phyloP scores from a whole-genome alignment of 2,329 filamentous ascomycete species.

The Setomelanomma holmii region DNA sequence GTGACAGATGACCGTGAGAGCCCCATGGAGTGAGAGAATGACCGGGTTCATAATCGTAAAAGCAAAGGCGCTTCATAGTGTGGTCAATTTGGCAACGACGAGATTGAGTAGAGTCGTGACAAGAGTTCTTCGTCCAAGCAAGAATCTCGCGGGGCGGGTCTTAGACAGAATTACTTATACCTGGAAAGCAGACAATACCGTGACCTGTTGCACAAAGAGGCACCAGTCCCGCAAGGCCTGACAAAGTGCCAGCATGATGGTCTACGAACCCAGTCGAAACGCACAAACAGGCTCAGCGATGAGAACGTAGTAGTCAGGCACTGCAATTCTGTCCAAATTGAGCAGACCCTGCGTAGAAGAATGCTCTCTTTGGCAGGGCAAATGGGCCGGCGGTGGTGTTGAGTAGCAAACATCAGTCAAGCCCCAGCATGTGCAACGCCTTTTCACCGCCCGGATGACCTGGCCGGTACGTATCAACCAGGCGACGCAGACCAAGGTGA shows the following conservation, averaged over 20 bases:
- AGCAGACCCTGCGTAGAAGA: neutral
- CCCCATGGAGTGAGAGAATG: neutral
- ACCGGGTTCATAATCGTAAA: too few relatives aligned
- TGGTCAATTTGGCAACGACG: too few relatives aligned
- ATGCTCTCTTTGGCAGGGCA: neutral
- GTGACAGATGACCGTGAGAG: too few relatives aligned
- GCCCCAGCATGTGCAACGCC: neutral
- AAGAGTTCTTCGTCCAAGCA: too few relatives aligned
- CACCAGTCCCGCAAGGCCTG: neutral
- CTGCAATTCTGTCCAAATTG: neutral
- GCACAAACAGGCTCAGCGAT: slow-evolving; percentile 1
- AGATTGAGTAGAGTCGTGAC: too few relatives aligned
- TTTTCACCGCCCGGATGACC: neutral
- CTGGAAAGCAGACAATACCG: neutral
- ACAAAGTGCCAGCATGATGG: neutral
- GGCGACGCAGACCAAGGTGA: neutral
- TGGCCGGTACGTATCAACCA: neutral
- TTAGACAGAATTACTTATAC: neutral
- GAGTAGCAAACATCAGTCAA: neutral
- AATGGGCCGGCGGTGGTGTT: neutral
- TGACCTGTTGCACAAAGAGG: neutral
- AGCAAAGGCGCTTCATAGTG: neutral
- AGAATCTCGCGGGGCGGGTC: neutral
- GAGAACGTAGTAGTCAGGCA: neutral
- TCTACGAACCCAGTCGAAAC: neutral